These are phyloP conservation scores for Suillus spraguei DNA, from an alignment of 768 basidiomycete genomes.

Conservation along the genomic window DNA sequence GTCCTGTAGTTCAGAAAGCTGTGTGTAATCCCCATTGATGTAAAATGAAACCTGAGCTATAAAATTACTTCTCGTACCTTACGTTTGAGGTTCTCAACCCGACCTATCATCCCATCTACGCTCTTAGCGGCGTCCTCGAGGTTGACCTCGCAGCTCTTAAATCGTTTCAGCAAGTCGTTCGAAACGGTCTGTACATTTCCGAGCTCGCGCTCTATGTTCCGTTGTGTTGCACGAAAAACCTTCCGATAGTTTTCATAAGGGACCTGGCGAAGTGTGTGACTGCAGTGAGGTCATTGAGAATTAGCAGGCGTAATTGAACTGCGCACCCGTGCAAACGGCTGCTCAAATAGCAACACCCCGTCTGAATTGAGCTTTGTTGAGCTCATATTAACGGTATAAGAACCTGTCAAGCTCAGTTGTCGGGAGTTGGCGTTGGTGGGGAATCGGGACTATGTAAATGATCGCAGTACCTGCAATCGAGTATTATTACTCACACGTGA, in stretches of 20 bases:
- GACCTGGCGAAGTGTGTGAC: slow-evolving; percentile 52
- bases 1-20: slow-evolving; percentile 55
- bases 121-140: slow-evolving; percentile 57
- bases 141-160: slow-evolving; percentile 38
- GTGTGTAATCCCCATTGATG: slow-evolving; percentile 17
- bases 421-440: too few relatives aligned
- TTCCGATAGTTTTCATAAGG: slow-evolving; percentile 90
- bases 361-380: slow-evolving; percentile 64
- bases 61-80: slow-evolving; percentile 59
- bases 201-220: slow-evolving; percentile 80
- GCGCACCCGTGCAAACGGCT: slow-evolving; percentile 75
- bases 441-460: not conserved
- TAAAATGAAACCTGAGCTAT: slow-evolving; percentile 14
- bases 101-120: slow-evolving; percentile 76
- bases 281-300: slow-evolving; percentile 16
- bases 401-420: slow-evolving; percentile 1
- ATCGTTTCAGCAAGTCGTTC: slow-evolving; percentile 59
- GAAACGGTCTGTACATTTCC: slow-evolving; percentile 56
- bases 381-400: slow-evolving; percentile 30
- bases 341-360: slow-evolving; percentile 79
- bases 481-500: slow-evolving; percentile 28
- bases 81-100: slow-evolving; percentile 80
- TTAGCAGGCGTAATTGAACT: slow-evolving; percentile 13
- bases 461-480: slow-evolving; percentile 18
- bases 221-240: slow-evolving; percentile 82